Evolutionary conservation across 108 stramenopile species (phyloP).

Genomic region (Pseudonitzschia multiseries): DNA sequence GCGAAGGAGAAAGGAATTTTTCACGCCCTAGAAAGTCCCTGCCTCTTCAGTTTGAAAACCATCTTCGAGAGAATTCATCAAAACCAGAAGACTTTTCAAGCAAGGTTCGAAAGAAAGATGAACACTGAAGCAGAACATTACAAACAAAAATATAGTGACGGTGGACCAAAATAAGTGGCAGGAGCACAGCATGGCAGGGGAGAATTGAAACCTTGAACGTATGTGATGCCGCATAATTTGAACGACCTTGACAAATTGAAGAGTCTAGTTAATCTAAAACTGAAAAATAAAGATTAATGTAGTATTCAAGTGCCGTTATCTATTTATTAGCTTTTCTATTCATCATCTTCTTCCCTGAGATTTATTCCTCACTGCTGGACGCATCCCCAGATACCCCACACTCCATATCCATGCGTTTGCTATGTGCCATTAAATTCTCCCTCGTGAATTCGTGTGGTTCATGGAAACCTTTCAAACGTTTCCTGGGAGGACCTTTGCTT

Average conservation of each 20-base stretch:
- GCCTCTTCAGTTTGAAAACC: slow-evolving; percentile 60
- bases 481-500: slow-evolving; percentile 54
- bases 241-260: too few relatives aligned
- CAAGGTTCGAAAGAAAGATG: slow-evolving; percentile 78
- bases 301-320: background rate
- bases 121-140: slow-evolving; percentile 77
- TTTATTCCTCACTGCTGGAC: slow-evolving; percentile 6
- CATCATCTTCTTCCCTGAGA: background rate
- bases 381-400: background rate
- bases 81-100: slow-evolving; percentile 73
- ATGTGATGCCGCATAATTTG: too few relatives aligned
- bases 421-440: slow-evolving; percentile 35
- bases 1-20: slow-evolving; percentile 66
- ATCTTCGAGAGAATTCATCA: slow-evolving; percentile 70
- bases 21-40: slow-evolving; percentile 37
- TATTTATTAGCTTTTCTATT: background rate
- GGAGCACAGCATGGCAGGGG: background rate
- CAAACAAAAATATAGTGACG: slow-evolving; percentile 55
- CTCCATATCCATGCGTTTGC: slow-evolving; percentile 32
- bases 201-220: background rate
- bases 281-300: background rate
- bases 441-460: slow-evolving; percentile 28
- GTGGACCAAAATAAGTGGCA: background rate
- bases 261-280: too few relatives aligned
- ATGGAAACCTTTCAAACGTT: slow-evolving; percentile 39